A percentile compares a stretch with the other conserved stretches of the same genome.
These are phyloP conservation scores for Stagonosporopsis vannaccii DNA, from an alignment of 2,329 filamentous ascomycete genomes.

Conservation along the genomic window DNA sequence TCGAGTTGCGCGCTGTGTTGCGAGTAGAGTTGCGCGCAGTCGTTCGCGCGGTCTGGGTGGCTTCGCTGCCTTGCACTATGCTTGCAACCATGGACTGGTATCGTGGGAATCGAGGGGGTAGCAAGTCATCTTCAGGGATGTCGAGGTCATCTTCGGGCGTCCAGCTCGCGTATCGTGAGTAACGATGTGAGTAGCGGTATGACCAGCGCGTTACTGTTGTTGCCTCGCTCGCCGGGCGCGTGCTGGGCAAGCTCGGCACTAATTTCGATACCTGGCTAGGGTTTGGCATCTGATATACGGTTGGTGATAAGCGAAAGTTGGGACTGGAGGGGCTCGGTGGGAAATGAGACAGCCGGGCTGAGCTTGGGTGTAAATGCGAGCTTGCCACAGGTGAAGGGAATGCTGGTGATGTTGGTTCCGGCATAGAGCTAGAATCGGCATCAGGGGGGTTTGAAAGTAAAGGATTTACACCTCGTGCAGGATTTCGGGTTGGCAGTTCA, in stretches of 20 bases:
- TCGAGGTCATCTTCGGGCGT: slow-evolving; percentile 12
- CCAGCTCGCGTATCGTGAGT: slow-evolving; percentile 14
- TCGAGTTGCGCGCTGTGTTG: slow-evolving; percentile 4
- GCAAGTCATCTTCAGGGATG: slow-evolving; percentile 2
- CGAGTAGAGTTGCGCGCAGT: slow-evolving; percentile 6
- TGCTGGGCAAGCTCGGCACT: slow-evolving; percentile 14
- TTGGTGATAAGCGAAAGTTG: slow-evolving; percentile 29
- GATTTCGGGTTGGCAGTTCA: slow-evolving; percentile 11
- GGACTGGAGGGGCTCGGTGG: slow-evolving; percentile 24
- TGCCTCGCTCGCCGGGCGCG: slow-evolving; percentile 13
- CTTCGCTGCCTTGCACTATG: slow-evolving; percentile 13
- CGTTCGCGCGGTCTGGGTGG: slow-evolving; percentile 9
- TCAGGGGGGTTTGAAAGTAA: slow-evolving; percentile 16
- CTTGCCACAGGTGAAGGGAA: slow-evolving; percentile 19
- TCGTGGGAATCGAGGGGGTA: slow-evolving; percentile 3
- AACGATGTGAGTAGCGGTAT: slow-evolving; percentile 16
- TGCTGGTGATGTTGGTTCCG: slow-evolving; percentile 25
- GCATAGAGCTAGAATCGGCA: slow-evolving; percentile 13
- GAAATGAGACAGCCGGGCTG: slow-evolving; percentile 17
- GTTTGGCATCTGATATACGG: slow-evolving; percentile 30
- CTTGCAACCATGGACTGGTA: slow-evolving; percentile 17
- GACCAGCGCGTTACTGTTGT: slow-evolving; percentile 13
- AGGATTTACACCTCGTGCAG: slow-evolving; percentile 25
- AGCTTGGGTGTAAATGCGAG: slow-evolving; percentile 27
- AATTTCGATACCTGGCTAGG: slow-evolving; percentile 5